A percentile compares a stretch with the other conserved stretches of the same genome.
Evolutionary conservation across 768 basidiomycete species (phyloP).

Genomic region (Xerocomellus amylosporus): DNA sequence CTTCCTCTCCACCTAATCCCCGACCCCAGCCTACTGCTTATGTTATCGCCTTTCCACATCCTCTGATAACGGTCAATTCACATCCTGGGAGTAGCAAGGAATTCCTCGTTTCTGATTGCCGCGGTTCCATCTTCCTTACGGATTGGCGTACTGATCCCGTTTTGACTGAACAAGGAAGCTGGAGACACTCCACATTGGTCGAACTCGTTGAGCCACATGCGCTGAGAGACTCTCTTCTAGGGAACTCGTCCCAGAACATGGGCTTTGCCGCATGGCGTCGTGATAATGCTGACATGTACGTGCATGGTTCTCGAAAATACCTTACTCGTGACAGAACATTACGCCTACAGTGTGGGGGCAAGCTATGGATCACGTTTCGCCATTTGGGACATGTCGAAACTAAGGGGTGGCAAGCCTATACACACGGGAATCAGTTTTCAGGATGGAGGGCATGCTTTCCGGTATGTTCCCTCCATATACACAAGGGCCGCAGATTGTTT

Average conservation of each 20-base stretch:
- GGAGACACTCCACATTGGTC: conserved; percentile 61
- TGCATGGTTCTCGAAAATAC: conserved; percentile 9
- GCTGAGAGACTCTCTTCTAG: conserved; percentile 50
- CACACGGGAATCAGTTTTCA: conserved; percentile 60
- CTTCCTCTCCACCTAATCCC: conserved; percentile 31
- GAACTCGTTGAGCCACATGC: conserved; percentile 73
- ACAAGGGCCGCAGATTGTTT: neutral
- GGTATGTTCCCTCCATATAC: conserved; percentile 39
- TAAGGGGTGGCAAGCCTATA: conserved; percentile 72
- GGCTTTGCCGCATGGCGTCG: conserved; percentile 69
- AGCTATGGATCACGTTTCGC: conserved; percentile 69
- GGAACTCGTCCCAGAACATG: conserved; percentile 44
- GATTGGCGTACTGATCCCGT: conserved; percentile 80
- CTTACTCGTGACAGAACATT: neutral
- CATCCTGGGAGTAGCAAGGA: conserved; percentile 76
- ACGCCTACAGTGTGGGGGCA: conserved; percentile 59
- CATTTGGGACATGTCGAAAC: conserved; percentile 71
- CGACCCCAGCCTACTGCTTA: conserved; percentile 75
- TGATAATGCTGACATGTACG: conserved; percentile 71
- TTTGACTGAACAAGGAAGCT: conserved; percentile 46
- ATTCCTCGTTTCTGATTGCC: conserved; percentile 72
- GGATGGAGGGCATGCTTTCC: conserved; percentile 66
- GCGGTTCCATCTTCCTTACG: conserved; percentile 71
- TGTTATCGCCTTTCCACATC: conserved; percentile 68
- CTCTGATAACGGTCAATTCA: conserved; percentile 64